Percentiles rank a stretch among this genome's conserved stretches.
These are phyloP conservation scores for Magnolia sinica DNA, from an alignment of 164 flowering plant species.

Conservation along the genomic window DNA sequence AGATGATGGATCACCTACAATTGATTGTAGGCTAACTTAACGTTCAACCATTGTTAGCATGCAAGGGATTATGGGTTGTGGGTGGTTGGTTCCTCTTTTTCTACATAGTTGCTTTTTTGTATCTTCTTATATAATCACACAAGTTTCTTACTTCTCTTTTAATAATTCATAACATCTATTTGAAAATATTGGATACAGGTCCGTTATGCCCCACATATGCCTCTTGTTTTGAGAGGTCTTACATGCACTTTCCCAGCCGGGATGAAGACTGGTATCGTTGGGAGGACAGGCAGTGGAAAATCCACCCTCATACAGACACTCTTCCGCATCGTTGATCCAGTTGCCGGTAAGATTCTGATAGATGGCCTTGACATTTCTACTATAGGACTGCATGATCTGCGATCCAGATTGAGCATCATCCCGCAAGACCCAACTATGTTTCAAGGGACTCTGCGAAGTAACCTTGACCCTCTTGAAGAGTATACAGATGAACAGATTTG, in stretches of 20 bases:
- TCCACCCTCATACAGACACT: constrained; percentile 43
- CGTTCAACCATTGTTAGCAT: too few species aligned
- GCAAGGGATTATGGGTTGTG: too few species aligned
- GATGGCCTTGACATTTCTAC: constrained; percentile 36
- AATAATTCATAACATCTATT: background rate
- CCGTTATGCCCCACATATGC: constrained; percentile 45
- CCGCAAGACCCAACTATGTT: constrained; percentile 54
- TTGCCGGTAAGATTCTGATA: constrained; percentile 32
- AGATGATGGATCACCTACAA: too few species aligned
- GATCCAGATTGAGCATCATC: constrained; percentile 43
- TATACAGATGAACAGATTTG: constrained; percentile 43
- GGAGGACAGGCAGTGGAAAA: constrained; percentile 50
- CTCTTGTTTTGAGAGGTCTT: constrained; percentile 36
- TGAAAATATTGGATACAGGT: constrained; percentile 22
- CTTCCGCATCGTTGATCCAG: constrained; percentile 43
- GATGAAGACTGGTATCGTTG: constrained; percentile 39
- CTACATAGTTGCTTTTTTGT: too few species aligned
- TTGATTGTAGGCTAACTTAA: too few species aligned
- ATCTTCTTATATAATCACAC: too few species aligned
- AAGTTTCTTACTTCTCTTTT: background rate
- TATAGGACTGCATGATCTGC: constrained; percentile 42
- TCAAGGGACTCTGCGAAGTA: constrained; percentile 38
- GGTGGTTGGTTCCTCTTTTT: too few species aligned
- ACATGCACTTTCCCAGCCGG: constrained; percentile 39
- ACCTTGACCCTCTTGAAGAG: constrained; percentile 43